phyloP scores from a whole-genome alignment of 768 basidiomycete genomes.

The Saitozyma podzolica region DNA sequence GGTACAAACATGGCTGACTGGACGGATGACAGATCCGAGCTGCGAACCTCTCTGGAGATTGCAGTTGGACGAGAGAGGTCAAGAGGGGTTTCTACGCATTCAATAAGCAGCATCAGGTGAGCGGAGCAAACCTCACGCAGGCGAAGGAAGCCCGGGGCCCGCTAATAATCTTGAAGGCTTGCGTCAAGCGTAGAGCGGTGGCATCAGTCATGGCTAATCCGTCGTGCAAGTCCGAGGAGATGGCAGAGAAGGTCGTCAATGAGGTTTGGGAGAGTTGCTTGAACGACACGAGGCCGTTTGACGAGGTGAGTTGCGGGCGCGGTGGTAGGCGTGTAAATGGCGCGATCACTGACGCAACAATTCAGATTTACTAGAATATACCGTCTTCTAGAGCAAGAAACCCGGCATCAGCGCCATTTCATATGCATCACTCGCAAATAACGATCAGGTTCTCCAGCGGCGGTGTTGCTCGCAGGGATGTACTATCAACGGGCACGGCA shows the following conservation, averaged over 20 bases:
- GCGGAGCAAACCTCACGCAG: slow-evolving; percentile 18
- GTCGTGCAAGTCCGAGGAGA: slow-evolving; percentile 68
- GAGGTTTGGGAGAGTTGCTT: slow-evolving; percentile 98
- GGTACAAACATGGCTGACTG: background rate
- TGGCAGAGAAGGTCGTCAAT: slow-evolving; percentile 87
- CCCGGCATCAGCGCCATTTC: no score
- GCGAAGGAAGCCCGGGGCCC: slow-evolving; percentile 1
- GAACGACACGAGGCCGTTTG: slow-evolving; percentile 91
- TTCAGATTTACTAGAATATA: no score
- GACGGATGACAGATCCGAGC: slow-evolving; percentile 76
- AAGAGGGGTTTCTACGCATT: slow-evolving; percentile 73
- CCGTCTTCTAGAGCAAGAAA: no score
- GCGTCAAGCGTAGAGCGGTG: slow-evolving; percentile 83
- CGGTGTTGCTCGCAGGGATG: no score
- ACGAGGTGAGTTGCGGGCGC: slow-evolving; percentile 65
- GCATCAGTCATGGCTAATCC: slow-evolving; percentile 79
- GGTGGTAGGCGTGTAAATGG: no score
- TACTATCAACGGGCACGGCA: no score
- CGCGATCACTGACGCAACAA: no score
- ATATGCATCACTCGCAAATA: no score
- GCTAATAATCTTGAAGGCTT: slow-evolving; percentile 61
- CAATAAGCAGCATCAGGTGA: slow-evolving; percentile 91
- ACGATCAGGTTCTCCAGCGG: no score
- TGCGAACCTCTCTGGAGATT: slow-evolving; percentile 90
- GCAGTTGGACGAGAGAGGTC: slow-evolving; percentile 78